Evolutionary conservation across 2,329 filamentous ascomycete species (phyloP), one percentile per base, ranked within the genome.

Genomic region (Dissoconium aciculare): DNA sequence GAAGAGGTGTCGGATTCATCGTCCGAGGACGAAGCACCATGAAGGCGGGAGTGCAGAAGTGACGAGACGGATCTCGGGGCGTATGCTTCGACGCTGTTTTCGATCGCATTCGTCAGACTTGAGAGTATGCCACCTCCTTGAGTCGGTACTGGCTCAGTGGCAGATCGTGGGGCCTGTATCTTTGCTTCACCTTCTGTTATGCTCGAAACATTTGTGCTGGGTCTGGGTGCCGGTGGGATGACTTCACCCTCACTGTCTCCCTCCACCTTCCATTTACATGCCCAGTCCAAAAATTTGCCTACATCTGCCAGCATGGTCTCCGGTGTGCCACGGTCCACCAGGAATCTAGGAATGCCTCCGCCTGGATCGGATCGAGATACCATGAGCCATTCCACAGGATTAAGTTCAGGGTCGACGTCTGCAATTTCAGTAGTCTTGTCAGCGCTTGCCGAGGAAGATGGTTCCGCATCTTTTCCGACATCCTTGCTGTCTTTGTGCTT

Each of bases 301-400:
- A 83, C 78, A 52, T 92, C 84, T 25, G 65, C 65, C 15, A 82
- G 68, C 44, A 93, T 89, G 19, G 80, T 80, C 8, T 67, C 72
- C 0, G 84, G 84, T 0, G 84, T 92, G 16, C 79, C 81, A 50
- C 81, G 74, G 47, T 92, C 84, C n/a, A 92, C 81, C 67, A 93
- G 75, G 57, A 89, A 92, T 10, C 80, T 69, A 1, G 84, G 84
- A 11, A 93, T 84, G 36, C 74, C 87, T 31, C 84, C 84, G 8
- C 84, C 84, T 3, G 84, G 83, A 45, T 93, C 83, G 51, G 79
- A 87, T 28, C 84, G 67, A 1, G 83, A 92, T 11, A 92, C 72
- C 84, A 93, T 93, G 37, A 89, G 69, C 84, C 84, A 93, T 53
- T 93, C 84, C 2, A 93, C 67, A 0, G 74, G 72, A 41, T 75